phyloP scores from a whole-genome alignment of 2,329 filamentous ascomycete species.

The Neopestalotiopsis sp. region DNA sequence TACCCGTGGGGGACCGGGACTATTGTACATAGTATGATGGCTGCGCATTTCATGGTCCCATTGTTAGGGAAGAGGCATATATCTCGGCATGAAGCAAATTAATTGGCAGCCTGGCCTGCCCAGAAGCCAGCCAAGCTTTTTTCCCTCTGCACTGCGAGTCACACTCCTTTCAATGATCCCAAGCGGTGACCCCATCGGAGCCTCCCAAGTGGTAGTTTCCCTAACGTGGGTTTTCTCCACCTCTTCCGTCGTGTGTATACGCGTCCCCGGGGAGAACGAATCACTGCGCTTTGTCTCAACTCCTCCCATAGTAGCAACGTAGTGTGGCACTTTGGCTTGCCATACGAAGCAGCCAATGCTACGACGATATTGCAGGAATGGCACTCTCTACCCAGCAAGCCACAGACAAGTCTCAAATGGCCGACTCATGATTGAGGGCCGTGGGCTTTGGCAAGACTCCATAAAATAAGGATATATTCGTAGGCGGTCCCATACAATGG shows the following conservation, averaged over 20 bases:
- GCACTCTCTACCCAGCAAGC: background rate
- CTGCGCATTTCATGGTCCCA: background rate
- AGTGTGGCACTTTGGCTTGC: background rate
- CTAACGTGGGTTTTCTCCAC: background rate
- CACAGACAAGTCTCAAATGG: background rate
- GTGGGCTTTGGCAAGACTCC: background rate
- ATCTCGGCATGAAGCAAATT: constrained; percentile 1
- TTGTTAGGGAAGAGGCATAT: background rate
- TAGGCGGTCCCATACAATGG: background rate
- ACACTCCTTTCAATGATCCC: background rate
- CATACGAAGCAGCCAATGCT: background rate
- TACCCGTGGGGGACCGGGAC: background rate
- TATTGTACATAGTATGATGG: background rate
- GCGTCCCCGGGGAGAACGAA: background rate
- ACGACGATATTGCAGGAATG: background rate
- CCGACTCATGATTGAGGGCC: background rate
- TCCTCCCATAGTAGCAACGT: background rate
- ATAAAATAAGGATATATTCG: constrained; percentile 1
- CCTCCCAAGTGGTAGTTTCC: background rate
- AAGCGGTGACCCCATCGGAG: background rate
- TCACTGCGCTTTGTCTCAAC: background rate
- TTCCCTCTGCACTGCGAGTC: background rate
- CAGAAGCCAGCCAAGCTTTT: background rate
- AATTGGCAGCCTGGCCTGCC: background rate
- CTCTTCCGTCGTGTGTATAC: background rate